A percentile compares a stretch with the other conserved stretches of the same genome.
Conservation (phyloP, 768 basidiomycete genomes). For the Trametes coccinea region DNA sequence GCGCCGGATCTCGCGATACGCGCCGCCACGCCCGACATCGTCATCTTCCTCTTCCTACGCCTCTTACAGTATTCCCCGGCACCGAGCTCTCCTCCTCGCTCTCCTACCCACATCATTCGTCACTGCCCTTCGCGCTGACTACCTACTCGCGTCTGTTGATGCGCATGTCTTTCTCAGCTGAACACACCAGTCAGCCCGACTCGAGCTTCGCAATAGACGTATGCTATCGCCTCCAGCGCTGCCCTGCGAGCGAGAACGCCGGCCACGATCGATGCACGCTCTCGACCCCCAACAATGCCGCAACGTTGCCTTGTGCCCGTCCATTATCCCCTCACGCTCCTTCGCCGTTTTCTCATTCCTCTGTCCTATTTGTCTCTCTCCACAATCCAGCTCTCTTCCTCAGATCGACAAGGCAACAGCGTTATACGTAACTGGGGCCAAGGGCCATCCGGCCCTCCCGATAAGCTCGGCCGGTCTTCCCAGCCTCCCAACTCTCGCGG, state of each 20-base stretch:
- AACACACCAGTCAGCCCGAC: no score
- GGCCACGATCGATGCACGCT: slow-evolving; percentile 2
- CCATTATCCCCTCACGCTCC: slow-evolving; percentile 6
- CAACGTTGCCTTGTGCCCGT: slow-evolving; percentile 14
- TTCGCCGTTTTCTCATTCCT: not conserved
- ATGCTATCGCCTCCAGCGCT: no score
- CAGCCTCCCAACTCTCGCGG: not conserved
- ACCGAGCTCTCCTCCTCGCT: not conserved
- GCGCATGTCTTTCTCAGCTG: no score
- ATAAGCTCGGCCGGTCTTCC: not conserved
- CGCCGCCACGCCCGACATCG: not conserved
- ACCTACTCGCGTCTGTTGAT: no score
- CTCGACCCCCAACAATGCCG: not conserved
- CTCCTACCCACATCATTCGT: no score
- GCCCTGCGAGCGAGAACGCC: not conserved
- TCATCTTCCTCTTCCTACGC: not conserved
- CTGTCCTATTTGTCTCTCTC: not conserved
- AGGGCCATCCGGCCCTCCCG: not conserved
- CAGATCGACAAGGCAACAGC: slow-evolving; percentile 1
- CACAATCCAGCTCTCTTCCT: not conserved
- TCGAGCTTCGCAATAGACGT: no score
- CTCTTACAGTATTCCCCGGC: not conserved
- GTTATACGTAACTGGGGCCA: not conserved
- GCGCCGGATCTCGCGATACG: not conserved
- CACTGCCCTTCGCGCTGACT: no score